Evolutionary conservation across 768 basidiomycete species (phyloP), one percentile per base, ranked within the genome.

Genomic region (Leccinum uliginosum): DNA sequence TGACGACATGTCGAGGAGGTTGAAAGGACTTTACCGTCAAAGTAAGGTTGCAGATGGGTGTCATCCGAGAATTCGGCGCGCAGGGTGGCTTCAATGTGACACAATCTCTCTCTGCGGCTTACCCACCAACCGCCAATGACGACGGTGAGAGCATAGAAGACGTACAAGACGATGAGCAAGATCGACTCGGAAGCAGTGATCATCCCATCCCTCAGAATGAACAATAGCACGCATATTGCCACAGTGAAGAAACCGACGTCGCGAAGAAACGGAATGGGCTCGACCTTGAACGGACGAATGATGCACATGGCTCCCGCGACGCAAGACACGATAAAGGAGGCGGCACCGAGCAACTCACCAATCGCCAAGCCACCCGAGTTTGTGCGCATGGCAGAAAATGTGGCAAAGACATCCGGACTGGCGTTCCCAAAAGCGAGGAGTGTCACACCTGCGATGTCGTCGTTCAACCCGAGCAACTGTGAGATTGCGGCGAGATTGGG

Each of bases 221-320:
- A 67, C 12, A 98, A 78, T 2, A 97, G 77, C n/a, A 90, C 62
- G n/a, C 73, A 53, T 43, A 98, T 84, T 0, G 96, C 89, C 10
- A 83, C 64, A n/a, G 89, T 84, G 74, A 98, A 98, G 79, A 98
- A 98, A 6, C 91, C 87, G 30, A 96, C 90, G 71, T 99, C 97
- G 38, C 97, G 87, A 11, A 98, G 73, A 75, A 98, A 99, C 0
- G 91, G 87, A 17, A 78, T 75, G 0, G 78, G 83, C 32, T 87
- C 77, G 27, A 98, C 93, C 62, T 83, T 82, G 74, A 99, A 99
- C 0, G 96, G 95, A 56, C 89, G 90, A 73, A 98, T 93, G 71
- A 98, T 86, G 63, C 92, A 94, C 87, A 99, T 96, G n/a, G 90
- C 88, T 8, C 97, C 97, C 12, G 93, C 96, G 23, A 99, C 97